Base-by-base conservation (phyloP, 371 early-diverging fungal genomes). In the Entomophthora muscae region DNA sequence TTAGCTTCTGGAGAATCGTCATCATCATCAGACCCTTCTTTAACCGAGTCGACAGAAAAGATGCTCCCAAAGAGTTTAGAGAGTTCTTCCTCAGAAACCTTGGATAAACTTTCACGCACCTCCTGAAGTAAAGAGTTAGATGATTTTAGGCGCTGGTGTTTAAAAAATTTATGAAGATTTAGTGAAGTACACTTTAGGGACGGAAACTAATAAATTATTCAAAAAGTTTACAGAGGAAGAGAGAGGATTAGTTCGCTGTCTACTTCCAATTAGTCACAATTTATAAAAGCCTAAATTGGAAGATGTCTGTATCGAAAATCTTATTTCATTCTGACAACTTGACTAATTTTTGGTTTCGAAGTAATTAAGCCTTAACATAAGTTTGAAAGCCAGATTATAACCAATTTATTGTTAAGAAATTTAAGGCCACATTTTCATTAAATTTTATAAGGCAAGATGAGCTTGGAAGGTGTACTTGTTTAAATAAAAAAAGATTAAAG, bases 71-170 rank as follows among this genome's bases (percentile, higher is more conserved):
- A 29, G 13, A 73, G 64, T 24, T 71, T 68, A 53, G 61, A 72
- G 54, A 74, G 76, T 61, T 75, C 70, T 65, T 72, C 69, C 67
- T 80, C 81, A 26, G 74, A 77, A 2, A 63, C 63, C 29, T 76
- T 76, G 60, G 83, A 78, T 24, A 86, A 69, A 10, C 81, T 77
- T 63, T 84, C 81, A 69, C 74, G 74, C 57, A 88, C 71, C 66
- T 88, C 89, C 84, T 88, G 71, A 2, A 3, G 52, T 10, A 31
- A 54, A 51, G 17, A 29, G 30, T 32, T 17, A 28, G 33, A 32
- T 52, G n/a, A n/a, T n/a, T n/a, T n/a, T n/a, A n/a, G n/a, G n/a
- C n/a, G n/a, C n/a, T n/a, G n/a, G n/a, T n/a, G n/a, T n/a, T n/a
- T n/a, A n/a, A n/a, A n/a, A n/a, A n/a, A n/a, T n/a, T n/a, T n/a